phyloP scores from a whole-genome alignment of 352 stramenopile genomes.

The Pythium sukuiense region DNA sequence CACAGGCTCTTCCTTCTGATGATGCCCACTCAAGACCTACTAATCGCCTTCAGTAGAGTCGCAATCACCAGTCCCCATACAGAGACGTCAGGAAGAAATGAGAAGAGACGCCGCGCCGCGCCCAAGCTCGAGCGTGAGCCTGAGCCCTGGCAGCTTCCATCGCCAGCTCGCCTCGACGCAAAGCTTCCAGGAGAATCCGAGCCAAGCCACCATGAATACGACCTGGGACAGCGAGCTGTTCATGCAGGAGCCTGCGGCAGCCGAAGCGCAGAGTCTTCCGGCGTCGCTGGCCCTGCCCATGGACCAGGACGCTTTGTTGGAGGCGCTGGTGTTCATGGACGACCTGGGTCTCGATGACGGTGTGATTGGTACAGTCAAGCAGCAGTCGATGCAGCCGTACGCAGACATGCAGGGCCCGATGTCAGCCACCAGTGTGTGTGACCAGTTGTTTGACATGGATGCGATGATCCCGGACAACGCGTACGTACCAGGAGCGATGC shows the following conservation, averaged over 20 bases:
- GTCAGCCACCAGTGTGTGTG: neutral
- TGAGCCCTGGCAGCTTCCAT: neutral
- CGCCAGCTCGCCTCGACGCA: neutral
- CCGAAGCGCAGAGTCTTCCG: neutral
- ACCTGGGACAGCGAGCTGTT: neutral
- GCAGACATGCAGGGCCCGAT: neutral
- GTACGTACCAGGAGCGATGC: slow-evolving; percentile 2
- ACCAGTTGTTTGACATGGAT: neutral
- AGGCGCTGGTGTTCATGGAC: slow-evolving; percentile 25
- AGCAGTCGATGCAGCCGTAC: neutral
- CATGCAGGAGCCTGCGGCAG: neutral
- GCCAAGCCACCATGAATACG: neutral
- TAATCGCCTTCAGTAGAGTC: slow-evolving; percentile 1
- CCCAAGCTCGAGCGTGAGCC: neutral
- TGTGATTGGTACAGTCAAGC: neutral
- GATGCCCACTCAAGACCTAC: slow-evolving; percentile 6
- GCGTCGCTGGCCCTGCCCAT: neutral
- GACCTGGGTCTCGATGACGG: slow-evolving; percentile 8
- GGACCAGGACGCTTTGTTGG: slow-evolving; percentile 18
- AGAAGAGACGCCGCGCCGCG: neutral
- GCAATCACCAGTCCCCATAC: neutral
- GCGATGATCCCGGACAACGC: slow-evolving; percentile 7
- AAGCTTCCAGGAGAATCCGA: neutral
- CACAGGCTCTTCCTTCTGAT: slow-evolving; percentile 10
- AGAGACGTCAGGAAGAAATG: slow-evolving; percentile 4